Evolutionary conservation across 208 protist species (phyloP).

Genomic region (Wallacemonas sp.): DNA sequence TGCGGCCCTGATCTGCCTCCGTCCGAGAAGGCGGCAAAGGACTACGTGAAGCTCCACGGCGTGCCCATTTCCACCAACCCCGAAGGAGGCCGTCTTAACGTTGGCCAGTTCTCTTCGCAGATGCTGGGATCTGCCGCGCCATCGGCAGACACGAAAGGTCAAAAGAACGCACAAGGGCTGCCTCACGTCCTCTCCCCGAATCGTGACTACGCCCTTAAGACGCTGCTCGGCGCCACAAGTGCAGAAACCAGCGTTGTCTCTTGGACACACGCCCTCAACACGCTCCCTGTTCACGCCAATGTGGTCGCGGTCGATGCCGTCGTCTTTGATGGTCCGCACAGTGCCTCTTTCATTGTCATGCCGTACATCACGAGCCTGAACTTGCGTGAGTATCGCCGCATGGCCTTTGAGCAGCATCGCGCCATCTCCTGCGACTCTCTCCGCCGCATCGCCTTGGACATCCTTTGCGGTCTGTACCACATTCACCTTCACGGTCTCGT

Average conservation of each 20-base stretch:
- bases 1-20: slow-evolving; percentile 9
- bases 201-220: slow-evolving; percentile 11
- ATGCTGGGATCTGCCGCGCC: neutral
- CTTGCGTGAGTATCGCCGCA: slow-evolving; percentile 11
- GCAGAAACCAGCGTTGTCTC: slow-evolving; percentile 3
- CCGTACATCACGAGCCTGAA: slow-evolving; percentile 13
- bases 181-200: neutral
- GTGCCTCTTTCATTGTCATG: slow-evolving; percentile 3
- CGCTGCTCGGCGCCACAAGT: slow-evolving; percentile 7
- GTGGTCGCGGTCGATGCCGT: neutral
- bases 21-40: slow-evolving; percentile 11
- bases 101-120: slow-evolving; percentile 1
- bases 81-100: slow-evolving; percentile 1
- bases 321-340: neutral
- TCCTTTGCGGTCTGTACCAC: slow-evolving; percentile 10
- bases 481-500: neutral
- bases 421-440: slow-evolving; percentile 10
- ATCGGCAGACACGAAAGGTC: neutral
- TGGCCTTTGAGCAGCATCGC: slow-evolving; percentile 15
- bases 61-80: neutral
- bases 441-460: slow-evolving; percentile 8
- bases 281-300: slow-evolving; percentile 7
- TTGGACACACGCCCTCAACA: neutral
- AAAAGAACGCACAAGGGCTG: neutral
- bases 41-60: slow-evolving; percentile 13